Evolutionary conservation across 306 rosid genomes (phyloP), one percentile per base, ranked within the genome.

Genomic region (Dalbergia cochinchinensis): DNA sequence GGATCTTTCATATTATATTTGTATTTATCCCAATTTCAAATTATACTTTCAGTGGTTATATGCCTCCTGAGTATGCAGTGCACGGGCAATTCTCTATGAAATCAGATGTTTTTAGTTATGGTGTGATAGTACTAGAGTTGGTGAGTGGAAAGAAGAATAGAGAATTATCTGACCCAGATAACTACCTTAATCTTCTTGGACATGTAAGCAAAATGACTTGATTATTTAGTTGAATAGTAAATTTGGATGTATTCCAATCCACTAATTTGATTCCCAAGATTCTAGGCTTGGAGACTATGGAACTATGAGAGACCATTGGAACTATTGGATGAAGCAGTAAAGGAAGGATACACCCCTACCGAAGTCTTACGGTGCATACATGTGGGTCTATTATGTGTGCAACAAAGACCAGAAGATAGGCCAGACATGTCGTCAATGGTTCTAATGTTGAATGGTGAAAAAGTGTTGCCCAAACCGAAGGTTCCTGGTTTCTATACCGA

Each of bases 21-120:
- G 16, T 50, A 50, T 50, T 50, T 5, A 50, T 50, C 13, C 13
- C 14, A 12, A 15, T 50, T 50, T 50, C 57, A 50, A 14, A 50
- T 50, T 50, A 15, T 50, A 12, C 16, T 50, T 50, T 50, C 60
- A 84, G 88, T n/a, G 79, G 86, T 44, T 87, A 82, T 18, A 87
- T 87, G 88, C 78, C 88, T 65, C 87, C 87, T 0, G 78, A 83
- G 31, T 86, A 86, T 26, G n/a, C n/a, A 50, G 7, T 15, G 1
- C 57, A 15, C 5, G 18, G 57, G 8, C 57, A 50, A 50, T 50
- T 50, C 57, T 50, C 57, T 12, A 5, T 50, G 57, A 50, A 50
- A 5, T 50, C 57, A 3, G 85, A 50, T 50, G 57, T 50, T 5
- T 50, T 50, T 50, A 50, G 57, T n/a, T 50, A 50, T 13, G 57